Conservation (phyloP, 2,329 filamentous ascomycete species). For the Celoporthe dispersa region DNA sequence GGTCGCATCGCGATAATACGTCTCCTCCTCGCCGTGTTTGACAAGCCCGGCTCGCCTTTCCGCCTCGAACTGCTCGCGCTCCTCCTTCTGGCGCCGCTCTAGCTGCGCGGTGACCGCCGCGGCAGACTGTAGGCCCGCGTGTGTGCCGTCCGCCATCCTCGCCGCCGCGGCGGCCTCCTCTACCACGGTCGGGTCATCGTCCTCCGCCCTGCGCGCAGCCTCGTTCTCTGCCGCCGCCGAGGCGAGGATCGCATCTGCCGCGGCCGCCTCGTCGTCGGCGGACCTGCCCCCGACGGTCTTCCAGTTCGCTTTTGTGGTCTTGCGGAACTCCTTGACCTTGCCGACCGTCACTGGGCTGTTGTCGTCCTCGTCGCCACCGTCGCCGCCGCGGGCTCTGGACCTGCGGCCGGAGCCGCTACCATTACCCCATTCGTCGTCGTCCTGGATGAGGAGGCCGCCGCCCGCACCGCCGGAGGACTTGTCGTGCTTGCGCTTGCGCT, state of each 20-base stretch:
- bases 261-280: conserved; percentile 57
- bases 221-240: conserved; percentile 70
- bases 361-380: conserved; percentile 55
- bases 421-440: conserved; percentile 63
- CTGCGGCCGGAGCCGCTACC: conserved; percentile 1
- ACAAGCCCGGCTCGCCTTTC: conserved; percentile 41
- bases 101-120: conserved; percentile 74
- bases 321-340: conserved; percentile 67
- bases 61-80: conserved; percentile 39
- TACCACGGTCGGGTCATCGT: conserved; percentile 54
- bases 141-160: conserved; percentile 84
- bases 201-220: conserved; percentile 52
- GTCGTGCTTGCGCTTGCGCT: conserved; percentile 64
- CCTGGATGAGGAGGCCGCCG: conserved; percentile 62
- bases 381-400: conserved; percentile 45
- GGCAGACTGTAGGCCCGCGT: conserved; percentile 85
- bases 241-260: conserved; percentile 79
- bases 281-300: conserved; percentile 59
- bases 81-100: conserved; percentile 55
- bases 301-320: conserved; percentile 80
- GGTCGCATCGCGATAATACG: conserved; percentile 93
- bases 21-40: conserved; percentile 63
- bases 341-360: conserved; percentile 56
- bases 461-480: conserved; percentile 38
- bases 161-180: conserved; percentile 43